Evolutionary conservation across 768 basidiomycete genomes (phyloP), one percentile per base, ranked within the genome.

Genomic region (Boletus sensibilis): DNA sequence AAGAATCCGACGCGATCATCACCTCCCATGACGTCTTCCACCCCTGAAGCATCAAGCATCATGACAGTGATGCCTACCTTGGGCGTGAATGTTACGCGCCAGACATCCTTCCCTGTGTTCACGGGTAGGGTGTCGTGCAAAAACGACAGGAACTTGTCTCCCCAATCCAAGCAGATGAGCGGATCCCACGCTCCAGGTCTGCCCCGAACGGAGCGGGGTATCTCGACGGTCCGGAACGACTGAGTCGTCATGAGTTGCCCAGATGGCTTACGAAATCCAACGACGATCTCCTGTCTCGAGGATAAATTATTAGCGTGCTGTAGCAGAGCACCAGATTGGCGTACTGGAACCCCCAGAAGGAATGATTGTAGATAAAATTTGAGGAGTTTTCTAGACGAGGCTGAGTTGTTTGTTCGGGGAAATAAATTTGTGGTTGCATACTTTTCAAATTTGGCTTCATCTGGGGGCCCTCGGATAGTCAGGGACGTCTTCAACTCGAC

Each of bases 331-430:
- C 34, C 18, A 23, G 45, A 49, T 50, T 12, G 34, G 70, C 86
- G 63, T 68, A 88, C 88, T 21, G 92, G 93, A n/a, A 95, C 92
- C 47, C 93, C 94, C 52, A 95, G 82, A 27, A 95, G 80, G 71
- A 92, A 94, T 1, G 92, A 94, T 66, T 95, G 93, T 57, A 93
- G 84, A 76, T 94, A 94, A 72, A 92, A 92, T 66, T 92, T 94
- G 55, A 95, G 82, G n/a, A 95, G 75, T 68, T 95, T 95, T 70
- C 90, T 93, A 67, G 50, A 53, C 52, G 42, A 54, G 8, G 51
- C 20, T 62, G n/a, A 57, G 52, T 35, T 9, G 21, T 23, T 43
- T 42, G 20, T n/a, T 5, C 34, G 4, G 43, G 60, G 9, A 20
- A 23, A 39, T 38, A n/a, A 9, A 5, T n/a, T 1, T 4, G 37